phyloP scores from a whole-genome alignment of 2,329 filamentous ascomycete genomes.

The Cytospora paraplurivora region DNA sequence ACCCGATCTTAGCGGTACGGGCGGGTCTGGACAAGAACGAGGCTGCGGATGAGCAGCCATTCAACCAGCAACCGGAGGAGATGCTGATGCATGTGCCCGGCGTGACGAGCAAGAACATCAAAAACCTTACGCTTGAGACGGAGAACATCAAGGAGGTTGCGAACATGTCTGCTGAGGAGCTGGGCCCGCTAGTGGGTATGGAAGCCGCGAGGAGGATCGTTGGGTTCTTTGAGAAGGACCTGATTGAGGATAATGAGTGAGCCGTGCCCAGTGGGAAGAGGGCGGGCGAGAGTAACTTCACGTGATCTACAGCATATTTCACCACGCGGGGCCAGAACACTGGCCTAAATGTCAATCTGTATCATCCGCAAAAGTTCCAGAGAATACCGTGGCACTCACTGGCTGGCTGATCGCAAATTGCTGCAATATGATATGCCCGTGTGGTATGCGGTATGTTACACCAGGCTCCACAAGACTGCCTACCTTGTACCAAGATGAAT shows the following conservation, averaged over 20 bases:
- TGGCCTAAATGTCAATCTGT: background rate
- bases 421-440: background rate
- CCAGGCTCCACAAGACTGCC: too few species aligned
- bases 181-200: slow-evolving; percentile 74
- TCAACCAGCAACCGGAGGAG: slow-evolving; percentile 85
- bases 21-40: slow-evolving; percentile 72
- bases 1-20: slow-evolving; percentile 83
- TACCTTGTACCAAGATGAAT: too few species aligned
- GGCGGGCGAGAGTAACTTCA: background rate
- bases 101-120: slow-evolving; percentile 76
- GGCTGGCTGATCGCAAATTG: background rate
- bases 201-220: slow-evolving; percentile 76
- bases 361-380: background rate
- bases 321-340: background rate
- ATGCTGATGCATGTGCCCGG: slow-evolving; percentile 87
- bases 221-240: slow-evolving; percentile 74
- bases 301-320: background rate
- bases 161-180: slow-evolving; percentile 76
- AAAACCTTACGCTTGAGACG: slow-evolving; percentile 69
- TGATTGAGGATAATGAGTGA: slow-evolving; percentile 53
- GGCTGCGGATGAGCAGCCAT: slow-evolving; percentile 67
- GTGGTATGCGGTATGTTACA: too few species aligned
- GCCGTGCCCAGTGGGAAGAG: too few species aligned
- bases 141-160: slow-evolving; percentile 80
- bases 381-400: background rate